phyloP scores from a whole-genome alignment of 768 basidiomycete species.

The Boletus fagicola region DNA sequence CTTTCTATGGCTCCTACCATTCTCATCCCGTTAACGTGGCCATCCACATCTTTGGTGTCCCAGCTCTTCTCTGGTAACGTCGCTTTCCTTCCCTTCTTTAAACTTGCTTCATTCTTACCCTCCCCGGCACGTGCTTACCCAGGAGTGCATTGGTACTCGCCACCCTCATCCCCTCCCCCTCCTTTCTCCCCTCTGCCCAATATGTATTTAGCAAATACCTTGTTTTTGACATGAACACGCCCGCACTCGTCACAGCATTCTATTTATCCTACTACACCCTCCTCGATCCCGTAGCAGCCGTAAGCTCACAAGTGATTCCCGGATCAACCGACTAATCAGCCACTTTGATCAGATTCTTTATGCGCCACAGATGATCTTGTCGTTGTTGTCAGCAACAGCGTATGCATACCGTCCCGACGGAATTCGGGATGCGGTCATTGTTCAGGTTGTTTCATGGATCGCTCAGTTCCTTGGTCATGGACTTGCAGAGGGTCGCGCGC shows the following conservation, averaged over 20 bases:
- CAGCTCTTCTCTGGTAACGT: constrained; percentile 73
- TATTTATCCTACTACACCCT: constrained; percentile 76
- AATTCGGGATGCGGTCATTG: constrained; percentile 47
- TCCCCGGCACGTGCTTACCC: constrained; percentile 6
- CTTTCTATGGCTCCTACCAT: constrained; percentile 94
- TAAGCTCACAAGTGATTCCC: constrained; percentile 40
- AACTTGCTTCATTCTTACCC: constrained; percentile 4
- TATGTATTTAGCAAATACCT: constrained; percentile 60
- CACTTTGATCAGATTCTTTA: constrained; percentile 64
- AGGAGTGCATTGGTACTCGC: constrained; percentile 65
- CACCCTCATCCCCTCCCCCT: constrained; percentile 48
- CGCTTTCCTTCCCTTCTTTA: constrained; percentile 9
- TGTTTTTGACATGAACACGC: constrained; percentile 65
- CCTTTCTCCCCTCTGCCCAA: constrained; percentile 52
- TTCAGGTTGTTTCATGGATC: constrained; percentile 81
- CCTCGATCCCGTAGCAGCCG: constrained; percentile 84
- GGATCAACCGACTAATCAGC: constrained; percentile 3
- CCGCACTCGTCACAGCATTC: constrained; percentile 54
- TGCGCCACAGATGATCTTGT: constrained; percentile 63
- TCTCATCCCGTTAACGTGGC: constrained; percentile 75
- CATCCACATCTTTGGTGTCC: constrained; percentile 86
- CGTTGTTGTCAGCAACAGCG: constrained; percentile 70
- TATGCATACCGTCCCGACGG: constrained; percentile 54
- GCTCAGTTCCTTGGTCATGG: constrained; percentile 91
- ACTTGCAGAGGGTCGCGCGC: constrained; percentile 80